These are phyloP conservation scores for Pseudogymnoascus sp. DNA, from an alignment of 2,329 filamentous ascomycete species.

Conservation along the genomic window DNA sequence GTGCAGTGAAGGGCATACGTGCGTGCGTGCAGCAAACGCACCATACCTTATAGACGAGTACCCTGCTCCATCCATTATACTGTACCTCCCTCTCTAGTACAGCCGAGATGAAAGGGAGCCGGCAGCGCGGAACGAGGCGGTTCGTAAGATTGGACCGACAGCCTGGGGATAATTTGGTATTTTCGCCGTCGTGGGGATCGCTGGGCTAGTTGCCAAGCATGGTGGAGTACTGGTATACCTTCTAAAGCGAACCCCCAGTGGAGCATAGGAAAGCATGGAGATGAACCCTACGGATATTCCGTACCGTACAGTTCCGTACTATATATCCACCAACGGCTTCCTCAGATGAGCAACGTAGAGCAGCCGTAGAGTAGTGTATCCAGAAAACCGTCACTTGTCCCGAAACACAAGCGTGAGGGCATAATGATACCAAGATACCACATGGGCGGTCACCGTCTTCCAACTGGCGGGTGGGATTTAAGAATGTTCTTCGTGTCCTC, in stretches of 20 bases:
- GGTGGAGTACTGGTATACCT: background rate
- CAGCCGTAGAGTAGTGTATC: background rate
- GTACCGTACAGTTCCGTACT: background rate
- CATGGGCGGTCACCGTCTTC: background rate
- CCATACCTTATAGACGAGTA: background rate
- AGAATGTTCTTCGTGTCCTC: background rate
- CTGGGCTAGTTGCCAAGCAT: background rate
- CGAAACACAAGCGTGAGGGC: background rate
- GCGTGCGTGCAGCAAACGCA: background rate
- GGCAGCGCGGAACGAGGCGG: background rate
- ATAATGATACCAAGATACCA: background rate
- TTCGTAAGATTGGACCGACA: background rate
- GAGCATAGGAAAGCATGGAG: background rate
- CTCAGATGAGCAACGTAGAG: background rate
- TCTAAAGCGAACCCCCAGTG: background rate
- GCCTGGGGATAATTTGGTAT: background rate
- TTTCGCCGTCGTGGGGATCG: background rate
- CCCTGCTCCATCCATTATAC: background rate
- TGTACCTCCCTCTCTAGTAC: background rate
- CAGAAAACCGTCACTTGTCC: background rate
- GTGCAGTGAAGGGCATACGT: background rate
- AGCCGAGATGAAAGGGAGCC: constrained; percentile 1
- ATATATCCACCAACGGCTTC: constrained; percentile 1
- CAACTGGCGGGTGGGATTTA: background rate
- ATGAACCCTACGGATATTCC: background rate